Percentiles rank a stretch among this genome's conserved stretches.
phyloP scores from a whole-genome alignment of 352 stramenopile species.

The Phytopythium kandeliae region DNA sequence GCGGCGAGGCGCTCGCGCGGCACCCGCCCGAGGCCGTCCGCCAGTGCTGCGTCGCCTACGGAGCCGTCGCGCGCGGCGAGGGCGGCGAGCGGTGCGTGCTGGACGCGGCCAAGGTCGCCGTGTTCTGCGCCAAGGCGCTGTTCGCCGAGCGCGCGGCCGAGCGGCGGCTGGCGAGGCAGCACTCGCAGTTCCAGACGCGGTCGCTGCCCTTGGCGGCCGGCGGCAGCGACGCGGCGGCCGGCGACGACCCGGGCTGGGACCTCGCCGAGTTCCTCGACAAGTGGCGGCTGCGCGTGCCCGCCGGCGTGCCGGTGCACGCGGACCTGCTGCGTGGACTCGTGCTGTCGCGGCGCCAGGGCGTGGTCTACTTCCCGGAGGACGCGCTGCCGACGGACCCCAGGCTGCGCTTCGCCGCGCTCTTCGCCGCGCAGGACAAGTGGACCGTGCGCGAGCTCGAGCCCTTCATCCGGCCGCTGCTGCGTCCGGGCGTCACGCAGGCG shows the following conservation, averaged over 20 bases:
- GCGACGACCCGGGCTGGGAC: slow-evolving; percentile 33
- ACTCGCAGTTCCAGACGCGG: slow-evolving; percentile 23
- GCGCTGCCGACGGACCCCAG: slow-evolving; percentile 66
- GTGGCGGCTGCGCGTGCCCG: slow-evolving; percentile 70
- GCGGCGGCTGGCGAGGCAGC: slow-evolving; percentile 12
- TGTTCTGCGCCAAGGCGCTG: slow-evolving; percentile 64
- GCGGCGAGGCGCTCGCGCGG: slow-evolving; percentile 15
- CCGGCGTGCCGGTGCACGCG: slow-evolving; percentile 47
- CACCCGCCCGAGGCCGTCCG: slow-evolving; percentile 49
- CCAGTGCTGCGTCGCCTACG: slow-evolving; percentile 72
- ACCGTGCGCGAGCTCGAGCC: slow-evolving; percentile 73
- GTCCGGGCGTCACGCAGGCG: slow-evolving; percentile 57
- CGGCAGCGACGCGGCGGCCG: background rate
- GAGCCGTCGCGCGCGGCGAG: slow-evolving; percentile 14
- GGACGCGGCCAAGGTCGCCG: slow-evolving; percentile 55
- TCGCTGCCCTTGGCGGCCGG: slow-evolving; percentile 12
- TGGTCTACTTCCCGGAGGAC: slow-evolving; percentile 67
- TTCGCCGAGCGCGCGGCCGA: slow-evolving; percentile 59
- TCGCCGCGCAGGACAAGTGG: slow-evolving; percentile 80
- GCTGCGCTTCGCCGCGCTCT: slow-evolving; percentile 72
- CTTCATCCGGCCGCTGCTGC: slow-evolving; percentile 77
- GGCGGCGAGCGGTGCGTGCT: slow-evolving; percentile 35
- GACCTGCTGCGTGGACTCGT: slow-evolving; percentile 66
- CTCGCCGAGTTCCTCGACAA: slow-evolving; percentile 77
- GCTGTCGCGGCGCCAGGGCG: slow-evolving; percentile 18